Evolutionary conservation across 805 yeast genomes (phyloP), one percentile per base, ranked within the genome.

Genomic region (Dipodascopsis uninucleata): DNA sequence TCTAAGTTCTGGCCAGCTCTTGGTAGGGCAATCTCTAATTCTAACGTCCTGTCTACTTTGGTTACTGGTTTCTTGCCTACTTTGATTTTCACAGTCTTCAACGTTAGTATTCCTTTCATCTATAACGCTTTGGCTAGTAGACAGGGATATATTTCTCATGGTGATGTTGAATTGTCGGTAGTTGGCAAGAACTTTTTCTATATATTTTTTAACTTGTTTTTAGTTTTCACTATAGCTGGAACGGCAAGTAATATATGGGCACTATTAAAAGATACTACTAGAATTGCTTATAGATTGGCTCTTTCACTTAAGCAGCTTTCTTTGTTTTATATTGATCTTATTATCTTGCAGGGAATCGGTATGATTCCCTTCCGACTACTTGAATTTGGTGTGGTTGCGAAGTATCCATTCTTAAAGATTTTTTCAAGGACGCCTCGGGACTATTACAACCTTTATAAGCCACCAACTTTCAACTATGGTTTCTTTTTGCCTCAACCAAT

Each of bases 161-260:
- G 95, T 31, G 97, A 93, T 55, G 96, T 85, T 55, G 97, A 93
- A 62, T 67, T 88, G 14, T 83, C 96, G 0, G 78, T 88, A 20
- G 94, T 90, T 2, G 80, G 93, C 22, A 90, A 90, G 66, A 93
- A 93, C 69, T 90, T 89, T 67, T 89, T 93, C 62, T 93, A 88
- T 65, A 84, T 89, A 28, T 93, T 93, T 67, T 95, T 90, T 53
- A 90, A 90, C 64, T 72, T 93, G 75, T 93, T 90, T 61, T 71
- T 90, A 60, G 95, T 90, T 22, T 93, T 93, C 69, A 90, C 97
- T 1, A 75, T 89, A 58, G 95, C 94, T 5, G 96, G 96, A 52
- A 86, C 96, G 0, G 90, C 93, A 1, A 80, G 93, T 4, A 79
- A 79, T 55, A 78, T 79, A 53, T 80, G 86, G 85, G 81, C 83